phyloP scores from a whole-genome alignment of 345 rosid genomes.

The Noccaea caerulescens region DNA sequence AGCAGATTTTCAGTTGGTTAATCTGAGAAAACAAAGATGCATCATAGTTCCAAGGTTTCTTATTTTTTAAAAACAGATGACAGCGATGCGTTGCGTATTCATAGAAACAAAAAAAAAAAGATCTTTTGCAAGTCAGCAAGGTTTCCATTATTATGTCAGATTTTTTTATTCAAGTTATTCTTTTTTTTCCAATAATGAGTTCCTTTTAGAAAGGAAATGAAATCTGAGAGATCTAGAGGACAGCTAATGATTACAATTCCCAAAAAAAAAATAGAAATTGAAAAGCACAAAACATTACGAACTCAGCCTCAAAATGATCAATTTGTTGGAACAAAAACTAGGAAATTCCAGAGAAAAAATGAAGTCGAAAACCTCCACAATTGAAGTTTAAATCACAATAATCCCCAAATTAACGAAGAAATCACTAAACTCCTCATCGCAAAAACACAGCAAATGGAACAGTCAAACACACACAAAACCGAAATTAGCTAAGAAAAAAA shows the following conservation, averaged over 20 bases:
- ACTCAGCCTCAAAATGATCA: too few relatives aligned
- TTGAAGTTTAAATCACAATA: not conserved
- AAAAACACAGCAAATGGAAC: not conserved
- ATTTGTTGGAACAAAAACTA: too few relatives aligned
- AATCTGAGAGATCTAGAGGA: constrained; percentile 39
- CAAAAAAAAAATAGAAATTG: not conserved
- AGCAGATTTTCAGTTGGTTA: not conserved
- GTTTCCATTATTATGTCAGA: not conserved
- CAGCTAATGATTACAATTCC: constrained; percentile 6
- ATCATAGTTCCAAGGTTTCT: not conserved
- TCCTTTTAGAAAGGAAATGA: constrained; percentile 14
- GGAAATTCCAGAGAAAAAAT: not conserved
- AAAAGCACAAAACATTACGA: constrained; percentile 1
- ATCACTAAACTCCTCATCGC: not conserved
- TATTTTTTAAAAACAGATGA: not conserved
- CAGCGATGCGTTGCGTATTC: constrained; percentile 18
- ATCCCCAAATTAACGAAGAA: not conserved
- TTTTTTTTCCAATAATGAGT: not conserved
- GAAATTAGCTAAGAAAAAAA: not conserved
- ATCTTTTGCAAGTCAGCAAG: constrained; percentile 22
- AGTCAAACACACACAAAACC: not conserved
- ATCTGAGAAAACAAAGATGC: not conserved
- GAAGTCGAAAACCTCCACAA: not conserved
- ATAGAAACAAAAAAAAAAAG: not conserved
- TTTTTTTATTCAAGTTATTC: not conserved